Base-by-base conservation (phyloP, 176 grass and related monocot genomes). In the Elymus sibiricus region DNA sequence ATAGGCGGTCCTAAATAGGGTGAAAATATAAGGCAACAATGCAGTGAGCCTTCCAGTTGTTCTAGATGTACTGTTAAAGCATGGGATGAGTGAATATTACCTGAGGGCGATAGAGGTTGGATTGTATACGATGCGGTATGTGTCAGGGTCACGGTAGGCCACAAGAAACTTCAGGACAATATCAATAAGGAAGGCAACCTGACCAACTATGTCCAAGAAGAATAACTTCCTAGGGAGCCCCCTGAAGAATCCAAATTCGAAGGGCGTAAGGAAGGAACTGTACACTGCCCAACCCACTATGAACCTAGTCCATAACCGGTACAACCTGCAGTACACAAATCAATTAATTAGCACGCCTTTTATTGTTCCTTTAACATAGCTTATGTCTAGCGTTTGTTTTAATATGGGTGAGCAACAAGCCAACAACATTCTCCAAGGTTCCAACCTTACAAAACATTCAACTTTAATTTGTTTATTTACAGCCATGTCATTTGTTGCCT, bases 161-260 rank as follows among this genome's bases (percentile, higher is more conserved):
- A 99, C 81, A 61, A 93, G 74, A 84, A 99, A 99, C 5, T 59
- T 92, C 15, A 93, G 13, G 61, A 93, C 7, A 74, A 99, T 99
- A 82, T 99, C 97, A 0, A 91, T 14, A 59, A 99, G 82, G 89
- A 99, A 99, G 4, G 90, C 89, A 22, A 56, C 49, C 87, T 99
- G 97, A 24, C 94, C 94, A 47, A 87, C 87, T 74, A 97, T 86
- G 62, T 99, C 97, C 24, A 99, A 91, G 51, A 96, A 79, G 85
- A 99, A 90, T 11, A 99, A 85, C 1, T 97, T 94, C 72, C 53
- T 86, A 0, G 92, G 94, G 14, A 99, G 97, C 2, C 94, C 97
- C 35, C 85, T 86, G 87, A 92, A 99, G 94, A 99, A 99, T 24
- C 85, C 97, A 15, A 99, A 99, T 79, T 99, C 97, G 56, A 99